Percentiles rank a stretch among this genome's conserved stretches.
Evolutionary conservation across 2,329 filamentous ascomycete genomes (phyloP).

Genomic region (Fusarium marasasianum): DNA sequence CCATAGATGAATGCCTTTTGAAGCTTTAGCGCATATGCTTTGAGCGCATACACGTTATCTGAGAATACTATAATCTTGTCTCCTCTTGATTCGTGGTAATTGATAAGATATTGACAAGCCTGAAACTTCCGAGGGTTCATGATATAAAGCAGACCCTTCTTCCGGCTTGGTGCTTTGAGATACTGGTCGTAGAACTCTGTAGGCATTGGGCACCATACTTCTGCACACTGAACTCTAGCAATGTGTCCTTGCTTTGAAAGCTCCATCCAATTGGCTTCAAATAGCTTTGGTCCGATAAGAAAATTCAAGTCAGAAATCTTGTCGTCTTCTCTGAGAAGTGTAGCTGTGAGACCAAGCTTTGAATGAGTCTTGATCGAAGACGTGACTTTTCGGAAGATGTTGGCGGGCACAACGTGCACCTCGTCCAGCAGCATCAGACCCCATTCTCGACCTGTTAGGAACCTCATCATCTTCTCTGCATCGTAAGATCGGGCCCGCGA

Average conservation of each 20-base stretch:
- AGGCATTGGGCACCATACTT: conserved; percentile 99
- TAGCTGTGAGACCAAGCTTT: conserved; percentile 94
- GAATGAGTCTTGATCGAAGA: conserved; percentile 93
- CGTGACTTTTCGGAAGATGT: conserved; percentile 95
- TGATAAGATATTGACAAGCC: conserved; percentile 96
- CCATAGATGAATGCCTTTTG: conserved; percentile 92
- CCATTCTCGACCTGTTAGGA: conserved; percentile 90
- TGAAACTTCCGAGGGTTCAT: conserved; percentile 99
- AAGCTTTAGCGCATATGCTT: conserved; percentile 84
- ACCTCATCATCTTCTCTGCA: conserved; percentile 97
- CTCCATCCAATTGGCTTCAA: conserved; percentile 99
- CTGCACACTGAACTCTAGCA: conserved; percentile 94
- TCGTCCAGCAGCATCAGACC: conserved; percentile 97
- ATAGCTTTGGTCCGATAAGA: conserved; percentile 94
- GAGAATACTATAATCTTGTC: conserved; percentile 99
- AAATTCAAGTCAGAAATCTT: conserved; percentile 99
- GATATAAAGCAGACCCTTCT: conserved; percentile 74
- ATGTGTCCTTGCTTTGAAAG: conserved; percentile 97
- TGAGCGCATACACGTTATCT: conserved; percentile 93
- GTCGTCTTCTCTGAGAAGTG: conserved; percentile 93
- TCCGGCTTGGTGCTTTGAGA: conserved; percentile 70
- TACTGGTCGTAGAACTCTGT: conserved; percentile 98
- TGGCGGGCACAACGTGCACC: conserved; percentile 96
- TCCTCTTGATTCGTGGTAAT: conserved; percentile 92
- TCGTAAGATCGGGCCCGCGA: conserved; percentile 88